Percentiles rank a stretch among this genome's conserved stretches.
phyloP scores from a whole-genome alignment of 2,329 filamentous ascomycete genomes.

The Keithomyces neogunnii region DNA sequence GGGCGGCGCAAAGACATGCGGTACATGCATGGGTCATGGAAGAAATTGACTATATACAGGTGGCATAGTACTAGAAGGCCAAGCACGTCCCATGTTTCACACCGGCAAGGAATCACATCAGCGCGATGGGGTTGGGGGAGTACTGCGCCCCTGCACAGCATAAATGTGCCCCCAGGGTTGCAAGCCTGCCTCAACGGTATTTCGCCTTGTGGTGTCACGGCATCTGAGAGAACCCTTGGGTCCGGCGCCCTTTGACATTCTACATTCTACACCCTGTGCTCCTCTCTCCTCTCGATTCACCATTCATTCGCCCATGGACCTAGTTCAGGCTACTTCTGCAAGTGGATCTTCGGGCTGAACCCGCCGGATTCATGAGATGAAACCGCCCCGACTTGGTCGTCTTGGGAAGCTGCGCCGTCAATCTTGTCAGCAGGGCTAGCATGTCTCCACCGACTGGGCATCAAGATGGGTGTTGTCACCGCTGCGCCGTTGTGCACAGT shows the following conservation, averaged over 20 bases:
- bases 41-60: not conserved
- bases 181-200: constrained; percentile 4
- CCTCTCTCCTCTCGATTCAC: not conserved
- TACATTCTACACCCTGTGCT: not conserved
- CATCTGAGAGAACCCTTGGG: not conserved
- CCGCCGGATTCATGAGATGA: not conserved
- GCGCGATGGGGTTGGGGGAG: not conserved
- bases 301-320: not conserved
- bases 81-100: not conserved
- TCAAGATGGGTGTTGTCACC: not conserved
- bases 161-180: constrained; percentile 1
- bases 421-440: not conserved
- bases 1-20: not conserved
- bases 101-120: not conserved
- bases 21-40: not conserved
- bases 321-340: not conserved
- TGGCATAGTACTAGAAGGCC: not conserved
- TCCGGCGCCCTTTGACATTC: not conserved
- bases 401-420: no score
- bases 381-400: no score
- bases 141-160: not conserved
- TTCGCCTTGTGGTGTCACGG: not conserved
- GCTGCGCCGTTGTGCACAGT: not conserved
- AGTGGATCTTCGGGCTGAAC: not conserved
- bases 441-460: constrained; percentile 4